Evolutionary conservation across 2,329 filamentous ascomycete species (phyloP), one percentile per base, ranked within the genome.

Genomic region (Lasiodiplodia theobromae): DNA sequence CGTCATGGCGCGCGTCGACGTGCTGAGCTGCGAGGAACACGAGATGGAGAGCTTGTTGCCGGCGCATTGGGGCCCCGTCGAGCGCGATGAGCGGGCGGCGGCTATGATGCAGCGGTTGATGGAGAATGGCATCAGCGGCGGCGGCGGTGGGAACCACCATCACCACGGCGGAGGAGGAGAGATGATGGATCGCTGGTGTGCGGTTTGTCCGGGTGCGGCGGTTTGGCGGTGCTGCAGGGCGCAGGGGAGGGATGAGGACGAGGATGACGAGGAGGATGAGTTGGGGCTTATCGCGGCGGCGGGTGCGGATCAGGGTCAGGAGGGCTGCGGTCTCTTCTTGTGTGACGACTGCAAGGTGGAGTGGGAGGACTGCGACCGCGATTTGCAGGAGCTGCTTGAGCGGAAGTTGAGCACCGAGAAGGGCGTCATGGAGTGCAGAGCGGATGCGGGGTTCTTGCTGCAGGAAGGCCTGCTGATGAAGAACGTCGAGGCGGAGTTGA

Each of bases 191-290:
- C 10, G 69, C 7, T 81, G 78, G 77, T 81, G 80, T 67, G 73
- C 73, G n/a, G 63, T 82, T 0, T 82, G 80, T 51, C 72, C 74
- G 5, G 71, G 70, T n/a, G 79, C 77, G 2, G 79, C 79, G 4
- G 76, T 77, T 12, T 76, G 73, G 34, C 70, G 66, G 21, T 81
- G 79, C 65, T 57, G 69, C 4, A 68, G 67, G 0, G 44, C 58
- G 10, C 71, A 75, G 21, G 28, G 31, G 0, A 28, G 69, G 0
- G 67, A 70, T 2, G 37, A 47, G 1, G 56, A 44, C 8, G 44
- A 34, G 0, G 34, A 70, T 0, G 67, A 70, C 0, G 56, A 28
- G 68, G 0, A 75, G 75, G 1, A 47, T 28, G 44, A n/a, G 21
- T 23, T 52, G n/a, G 66, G 16, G 2, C 66, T 71, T 5, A 18